A percentile compares a stretch with the other conserved stretches of the same genome.
These are phyloP conservation scores for Punica granatum DNA, from an alignment of 345 rosid species.

Conservation along the genomic window DNA sequence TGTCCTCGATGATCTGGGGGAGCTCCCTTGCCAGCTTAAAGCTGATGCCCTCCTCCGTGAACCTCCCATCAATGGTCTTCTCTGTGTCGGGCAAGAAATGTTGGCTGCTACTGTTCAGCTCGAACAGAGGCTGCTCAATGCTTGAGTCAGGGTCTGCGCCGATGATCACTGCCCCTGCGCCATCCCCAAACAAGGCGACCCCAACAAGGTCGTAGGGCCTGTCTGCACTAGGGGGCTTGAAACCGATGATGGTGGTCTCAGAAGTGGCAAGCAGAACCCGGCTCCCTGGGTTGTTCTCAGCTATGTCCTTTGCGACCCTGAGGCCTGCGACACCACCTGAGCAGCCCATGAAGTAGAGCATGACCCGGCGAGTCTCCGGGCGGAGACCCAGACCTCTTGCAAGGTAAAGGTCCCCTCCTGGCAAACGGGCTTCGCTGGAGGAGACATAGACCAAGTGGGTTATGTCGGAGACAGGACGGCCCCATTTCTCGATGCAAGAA, in stretches of 20 bases:
- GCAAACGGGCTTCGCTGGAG: conserved; percentile 89
- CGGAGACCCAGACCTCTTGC: conserved; percentile 81
- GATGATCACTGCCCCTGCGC: conserved; percentile 78
- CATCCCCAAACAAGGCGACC: conserved; percentile 89
- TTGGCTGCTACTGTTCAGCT: conserved; percentile 80
- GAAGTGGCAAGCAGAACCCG: conserved; percentile 79
- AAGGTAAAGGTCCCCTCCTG: conserved; percentile 80
- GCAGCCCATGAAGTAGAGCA: conserved; percentile 86
- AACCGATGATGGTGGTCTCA: conserved; percentile 91
- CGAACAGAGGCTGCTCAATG: conserved; percentile 69
- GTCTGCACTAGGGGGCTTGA: conserved; percentile 76
- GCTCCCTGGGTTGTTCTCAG: conserved; percentile 90
- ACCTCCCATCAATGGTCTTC: conserved; percentile 70
- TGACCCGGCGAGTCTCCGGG: conserved; percentile 65
- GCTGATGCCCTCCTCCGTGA: conserved; percentile 88
- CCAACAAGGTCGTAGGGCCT: conserved; percentile 97
- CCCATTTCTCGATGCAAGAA: conserved; percentile 81
- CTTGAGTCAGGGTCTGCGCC: conserved; percentile 57
- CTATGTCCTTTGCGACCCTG: conserved; percentile 90
- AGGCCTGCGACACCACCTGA: conserved; percentile 96
- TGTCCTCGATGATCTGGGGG: conserved; percentile 86
- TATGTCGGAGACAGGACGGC: conserved; percentile 61
- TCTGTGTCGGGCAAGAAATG: conserved; percentile 76
- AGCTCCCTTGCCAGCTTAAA: conserved; percentile 87
- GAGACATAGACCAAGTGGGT: conserved; percentile 96